phyloP scores from a whole-genome alignment of 2,329 filamentous ascomycete species.

The Ophiostoma tasmaniense region DNA sequence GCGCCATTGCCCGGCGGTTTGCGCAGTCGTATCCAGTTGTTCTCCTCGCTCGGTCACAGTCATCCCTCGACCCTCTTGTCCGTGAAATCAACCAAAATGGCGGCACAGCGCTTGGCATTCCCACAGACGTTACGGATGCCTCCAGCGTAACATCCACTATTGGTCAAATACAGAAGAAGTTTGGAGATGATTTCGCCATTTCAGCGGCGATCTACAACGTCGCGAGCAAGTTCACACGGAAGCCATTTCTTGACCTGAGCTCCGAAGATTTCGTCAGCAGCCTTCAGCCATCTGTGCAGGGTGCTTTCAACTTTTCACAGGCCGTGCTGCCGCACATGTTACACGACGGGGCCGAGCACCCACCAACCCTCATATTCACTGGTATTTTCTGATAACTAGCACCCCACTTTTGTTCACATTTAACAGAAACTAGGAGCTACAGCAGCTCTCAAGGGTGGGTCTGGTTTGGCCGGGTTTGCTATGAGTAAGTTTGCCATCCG shows the following conservation, averaged over 20 bases:
- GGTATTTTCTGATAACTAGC: neutral
- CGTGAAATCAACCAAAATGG: neutral
- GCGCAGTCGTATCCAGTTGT: neutral
- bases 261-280: neutral
- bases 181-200: neutral
- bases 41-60: neutral
- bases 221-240: neutral
- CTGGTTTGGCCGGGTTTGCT: neutral
- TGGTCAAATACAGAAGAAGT: neutral
- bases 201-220: neutral
- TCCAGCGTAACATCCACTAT: neutral
- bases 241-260: neutral
- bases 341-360: neutral
- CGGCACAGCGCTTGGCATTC: neutral
- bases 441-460: neutral
- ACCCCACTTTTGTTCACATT: neutral
- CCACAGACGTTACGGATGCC: neutral
- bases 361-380: neutral
- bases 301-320: neutral
- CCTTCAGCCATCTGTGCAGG: neutral
- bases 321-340: neutral
- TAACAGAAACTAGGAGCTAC: neutral
- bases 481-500: conserved; percentile 2
- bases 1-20: neutral
- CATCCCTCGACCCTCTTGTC: neutral